phyloP scores from a whole-genome alignment of 805 yeast species.

The Soucietia sequanensis region DNA sequence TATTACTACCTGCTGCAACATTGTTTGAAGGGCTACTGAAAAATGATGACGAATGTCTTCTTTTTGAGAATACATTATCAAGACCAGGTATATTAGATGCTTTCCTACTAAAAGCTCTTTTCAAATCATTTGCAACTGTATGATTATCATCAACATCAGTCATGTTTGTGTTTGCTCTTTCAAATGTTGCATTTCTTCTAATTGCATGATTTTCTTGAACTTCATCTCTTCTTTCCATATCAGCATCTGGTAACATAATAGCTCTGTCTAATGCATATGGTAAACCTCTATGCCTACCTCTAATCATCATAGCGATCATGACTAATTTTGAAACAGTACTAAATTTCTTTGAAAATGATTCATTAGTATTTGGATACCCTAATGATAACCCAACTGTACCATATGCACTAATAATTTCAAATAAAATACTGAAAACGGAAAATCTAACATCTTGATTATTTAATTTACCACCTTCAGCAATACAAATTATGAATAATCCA shows the following conservation, averaged over 20 bases:
- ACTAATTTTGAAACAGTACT: conserved; percentile 75
- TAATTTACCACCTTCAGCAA: conserved; percentile 74
- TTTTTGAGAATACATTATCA: no score
- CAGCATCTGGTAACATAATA: conserved; percentile 75
- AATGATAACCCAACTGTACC: conserved; percentile 94
- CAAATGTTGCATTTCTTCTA: conserved; percentile 27
- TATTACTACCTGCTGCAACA: no score
- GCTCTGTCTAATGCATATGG: conserved; percentile 95
- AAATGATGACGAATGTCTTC: no score
- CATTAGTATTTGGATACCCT: conserved; percentile 68
- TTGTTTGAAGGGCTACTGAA: no score
- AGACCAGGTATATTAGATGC: background rate
- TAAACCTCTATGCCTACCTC: conserved; percentile 96
- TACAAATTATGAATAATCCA: conserved; percentile 82
- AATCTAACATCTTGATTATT: conserved; percentile 45
- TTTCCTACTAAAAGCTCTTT: background rate
- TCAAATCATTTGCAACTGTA: background rate
- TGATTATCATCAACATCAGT: background rate
- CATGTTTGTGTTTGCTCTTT: conserved; percentile 12
- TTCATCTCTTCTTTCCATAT: conserved; percentile 59
- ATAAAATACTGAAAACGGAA: conserved; percentile 68
- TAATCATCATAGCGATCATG: conserved; percentile 82
- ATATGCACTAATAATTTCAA: conserved; percentile 91
- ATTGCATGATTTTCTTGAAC: conserved; percentile 54
- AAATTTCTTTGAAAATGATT: conserved; percentile 76